Evolutionary conservation across 331 rosid genomes (phyloP).

Genomic region (Quercus phellos): DNA sequence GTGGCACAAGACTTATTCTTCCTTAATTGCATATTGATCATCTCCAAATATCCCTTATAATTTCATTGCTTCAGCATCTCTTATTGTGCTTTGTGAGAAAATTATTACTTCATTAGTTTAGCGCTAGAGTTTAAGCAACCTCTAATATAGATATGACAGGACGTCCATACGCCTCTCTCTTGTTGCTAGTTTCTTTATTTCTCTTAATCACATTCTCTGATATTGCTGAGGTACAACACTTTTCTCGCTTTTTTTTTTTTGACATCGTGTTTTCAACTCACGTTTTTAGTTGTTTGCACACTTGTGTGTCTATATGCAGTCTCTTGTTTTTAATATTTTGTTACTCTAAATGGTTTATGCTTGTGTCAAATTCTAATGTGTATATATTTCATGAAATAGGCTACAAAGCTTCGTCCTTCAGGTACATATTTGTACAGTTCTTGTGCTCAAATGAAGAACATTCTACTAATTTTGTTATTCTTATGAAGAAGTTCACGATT

Average conservation of each 20-base stretch:
- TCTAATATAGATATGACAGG: constrained; percentile 30
- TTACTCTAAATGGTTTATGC: not conserved
- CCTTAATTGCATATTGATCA: no score
- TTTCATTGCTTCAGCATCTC: not conserved
- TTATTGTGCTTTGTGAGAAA: not conserved
- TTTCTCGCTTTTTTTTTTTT: not conserved
- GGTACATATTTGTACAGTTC: constrained; percentile 26
- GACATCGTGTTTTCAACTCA: no score
- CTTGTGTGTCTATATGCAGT: no score
- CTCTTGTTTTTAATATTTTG: not conserved
- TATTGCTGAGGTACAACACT: constrained; percentile 40
- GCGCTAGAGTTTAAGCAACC: not conserved
- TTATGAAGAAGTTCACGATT: not conserved
- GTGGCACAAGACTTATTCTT: no score
- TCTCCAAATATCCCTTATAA: not conserved
- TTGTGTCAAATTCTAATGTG: not conserved
- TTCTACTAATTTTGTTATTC: not conserved
- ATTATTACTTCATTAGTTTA: not conserved
- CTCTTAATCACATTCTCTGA: constrained; percentile 51
- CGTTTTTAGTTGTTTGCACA: no score
- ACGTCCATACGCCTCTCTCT: constrained; percentile 33
- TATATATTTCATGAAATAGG: constrained; percentile 34
- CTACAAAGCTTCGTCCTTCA: constrained; percentile 40
- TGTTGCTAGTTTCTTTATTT: constrained; percentile 49
- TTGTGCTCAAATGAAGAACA: not conserved